Conservation (phyloP, 768 basidiomycete genomes). For the Boletus rex-veris region DNA sequence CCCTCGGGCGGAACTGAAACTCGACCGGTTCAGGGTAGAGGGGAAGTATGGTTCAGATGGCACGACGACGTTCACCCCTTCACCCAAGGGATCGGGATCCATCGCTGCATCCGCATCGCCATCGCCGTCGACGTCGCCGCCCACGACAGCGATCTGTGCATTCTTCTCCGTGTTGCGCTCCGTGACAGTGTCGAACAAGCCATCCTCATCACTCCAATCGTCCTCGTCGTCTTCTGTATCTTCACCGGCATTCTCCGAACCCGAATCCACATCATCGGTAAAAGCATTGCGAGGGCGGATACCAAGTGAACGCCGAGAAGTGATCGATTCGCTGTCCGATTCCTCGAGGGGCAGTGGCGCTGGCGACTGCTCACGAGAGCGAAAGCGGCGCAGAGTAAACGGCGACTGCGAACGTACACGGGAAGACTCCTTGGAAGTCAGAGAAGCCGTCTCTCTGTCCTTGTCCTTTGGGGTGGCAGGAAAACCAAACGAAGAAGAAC, state of each 20-base stretch:
- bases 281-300: constrained; percentile 61
- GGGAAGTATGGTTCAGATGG: constrained; percentile 84
- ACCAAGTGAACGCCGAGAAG: constrained; percentile 35
- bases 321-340: constrained; percentile 46
- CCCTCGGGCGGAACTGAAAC: constrained; percentile 34
- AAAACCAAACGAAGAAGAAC: constrained; percentile 49
- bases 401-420: constrained; percentile 79
- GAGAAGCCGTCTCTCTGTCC: constrained; percentile 34
- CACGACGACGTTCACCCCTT: constrained; percentile 87
- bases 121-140: constrained; percentile 37
- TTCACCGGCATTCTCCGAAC: constrained; percentile 52
- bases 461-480: constrained; percentile 32
- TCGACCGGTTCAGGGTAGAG: constrained; percentile 58
- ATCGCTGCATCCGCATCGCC: constrained; percentile 50
- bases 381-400: constrained; percentile 68
- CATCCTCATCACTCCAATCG: constrained; percentile 56
- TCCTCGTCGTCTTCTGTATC: constrained; percentile 57
- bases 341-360: constrained; percentile 55
- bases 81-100: constrained; percentile 82
- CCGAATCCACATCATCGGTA: constrained; percentile 57
- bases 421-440: constrained; percentile 44
- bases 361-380: constrained; percentile 55
- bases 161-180: constrained; percentile 88
- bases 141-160: constrained; percentile 44
- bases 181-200: constrained; percentile 71